Evolutionary conservation across 2,329 filamentous ascomycete species (phyloP).

Genomic region (Sclerotinia subarctica): DNA sequence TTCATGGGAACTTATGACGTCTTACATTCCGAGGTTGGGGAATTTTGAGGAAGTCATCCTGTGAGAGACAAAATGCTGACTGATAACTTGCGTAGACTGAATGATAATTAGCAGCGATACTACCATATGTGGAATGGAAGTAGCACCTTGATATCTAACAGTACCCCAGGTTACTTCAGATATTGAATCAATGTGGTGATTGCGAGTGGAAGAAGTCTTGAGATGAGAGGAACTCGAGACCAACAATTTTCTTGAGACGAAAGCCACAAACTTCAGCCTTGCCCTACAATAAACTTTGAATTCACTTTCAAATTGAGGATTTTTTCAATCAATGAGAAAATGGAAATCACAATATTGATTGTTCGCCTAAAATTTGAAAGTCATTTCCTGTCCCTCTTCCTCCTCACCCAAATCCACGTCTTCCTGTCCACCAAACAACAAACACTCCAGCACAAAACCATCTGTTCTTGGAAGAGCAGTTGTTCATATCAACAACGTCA

Average conservation of each 20-base stretch:
- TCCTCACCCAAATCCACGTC: not conserved
- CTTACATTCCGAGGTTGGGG: not conserved
- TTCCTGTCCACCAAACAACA: not conserved
- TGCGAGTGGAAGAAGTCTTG: not conserved
- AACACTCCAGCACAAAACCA: not conserved
- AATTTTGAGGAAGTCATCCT: not conserved
- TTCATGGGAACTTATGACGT: fast-evolving
- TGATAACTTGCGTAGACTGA: not conserved
- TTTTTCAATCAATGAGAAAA: not conserved
- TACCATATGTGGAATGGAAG: not conserved
- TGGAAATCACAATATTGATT: not conserved
- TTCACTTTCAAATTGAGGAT: not conserved
- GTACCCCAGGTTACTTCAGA: not conserved
- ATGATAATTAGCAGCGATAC: not conserved
- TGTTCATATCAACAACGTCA: too few relatives aligned
- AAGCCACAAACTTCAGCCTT: not conserved
- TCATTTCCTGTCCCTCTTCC: not conserved
- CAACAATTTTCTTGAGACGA: not conserved
- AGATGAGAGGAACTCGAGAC: not conserved
- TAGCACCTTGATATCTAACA: not conserved
- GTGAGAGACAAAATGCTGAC: not conserved
- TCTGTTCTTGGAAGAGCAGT: not conserved
- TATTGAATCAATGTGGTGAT: not conserved
- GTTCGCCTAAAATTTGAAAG: not conserved
- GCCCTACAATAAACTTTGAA: not conserved